Conservation (phyloP, 2,329 filamentous ascomycete species). For the Plectosphaerella plurivora region DNA sequence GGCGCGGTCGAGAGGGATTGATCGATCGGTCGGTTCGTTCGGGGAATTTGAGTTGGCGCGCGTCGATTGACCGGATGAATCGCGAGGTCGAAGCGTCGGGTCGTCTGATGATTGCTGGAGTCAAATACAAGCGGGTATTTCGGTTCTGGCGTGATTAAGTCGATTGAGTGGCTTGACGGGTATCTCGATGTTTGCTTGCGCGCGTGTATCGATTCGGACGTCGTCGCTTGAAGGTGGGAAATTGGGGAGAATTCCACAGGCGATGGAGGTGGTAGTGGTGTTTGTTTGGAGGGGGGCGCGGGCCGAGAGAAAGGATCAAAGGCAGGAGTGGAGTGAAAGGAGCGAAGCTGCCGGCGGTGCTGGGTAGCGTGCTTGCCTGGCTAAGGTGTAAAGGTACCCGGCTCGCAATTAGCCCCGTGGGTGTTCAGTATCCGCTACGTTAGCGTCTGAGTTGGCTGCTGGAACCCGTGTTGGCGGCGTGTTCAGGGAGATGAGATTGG, state of each 20-base stretch:
- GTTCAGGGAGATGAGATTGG: slow-evolving; percentile 3
- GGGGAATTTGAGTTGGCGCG: neutral
- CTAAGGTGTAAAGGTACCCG: too few species aligned
- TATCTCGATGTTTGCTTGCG: neutral
- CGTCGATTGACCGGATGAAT: neutral
- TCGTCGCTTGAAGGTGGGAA: neutral
- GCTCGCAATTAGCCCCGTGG: too few species aligned
- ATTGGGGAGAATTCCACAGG: neutral
- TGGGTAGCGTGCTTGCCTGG: too few species aligned
- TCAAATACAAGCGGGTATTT: too few species aligned
- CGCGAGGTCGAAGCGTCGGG: neutral
- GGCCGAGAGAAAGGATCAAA: neutral
- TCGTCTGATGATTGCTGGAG: neutral
- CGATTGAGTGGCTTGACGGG: too few species aligned
- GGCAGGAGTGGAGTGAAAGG: too few species aligned
- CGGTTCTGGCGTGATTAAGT: too few species aligned
- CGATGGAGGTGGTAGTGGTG: neutral
- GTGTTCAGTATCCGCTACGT: too few species aligned
- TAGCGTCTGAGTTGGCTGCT: too few species aligned
- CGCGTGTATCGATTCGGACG: neutral
- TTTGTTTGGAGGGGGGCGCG: neutral
- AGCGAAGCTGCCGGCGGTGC: too few species aligned
- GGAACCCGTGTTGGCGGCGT: neutral
- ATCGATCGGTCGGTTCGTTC: neutral
- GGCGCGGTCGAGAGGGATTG: neutral